phyloP scores from a whole-genome alignment of 495 filamentous ascomycete species.

The Gamarada debralockiae region DNA sequence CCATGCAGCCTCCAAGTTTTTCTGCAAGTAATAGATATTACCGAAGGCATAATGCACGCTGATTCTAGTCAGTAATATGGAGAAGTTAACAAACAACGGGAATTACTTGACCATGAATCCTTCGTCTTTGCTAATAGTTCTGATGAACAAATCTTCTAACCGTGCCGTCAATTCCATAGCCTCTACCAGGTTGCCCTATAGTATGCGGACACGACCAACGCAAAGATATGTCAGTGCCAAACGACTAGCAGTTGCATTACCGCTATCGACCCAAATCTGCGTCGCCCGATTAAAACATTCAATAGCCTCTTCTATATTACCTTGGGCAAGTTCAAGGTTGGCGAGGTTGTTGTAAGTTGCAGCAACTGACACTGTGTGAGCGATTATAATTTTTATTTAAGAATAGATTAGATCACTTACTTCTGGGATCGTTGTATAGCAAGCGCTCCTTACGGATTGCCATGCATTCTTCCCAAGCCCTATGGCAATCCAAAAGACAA shows the following conservation, averaged over 20 bases:
- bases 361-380: conserved; percentile 8
- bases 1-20: background rate
- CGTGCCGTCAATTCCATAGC: background rate
- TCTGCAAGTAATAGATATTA: conserved; percentile 2
- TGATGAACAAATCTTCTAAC: conserved; percentile 1
- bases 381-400: too few relatives aligned
- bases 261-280: background rate
- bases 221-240: conserved; percentile 6
- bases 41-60: conserved; percentile 14
- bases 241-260: background rate
- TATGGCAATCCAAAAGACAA: conserved; percentile 5
- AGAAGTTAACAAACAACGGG: background rate
- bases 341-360: conserved; percentile 13
- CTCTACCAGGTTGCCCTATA: background rate
- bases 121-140: background rate
- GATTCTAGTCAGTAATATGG: background rate
- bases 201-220: background rate
- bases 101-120: conserved; percentile 11
- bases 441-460: conserved; percentile 2
- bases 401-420: background rate
- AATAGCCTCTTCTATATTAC: conserved; percentile 10
- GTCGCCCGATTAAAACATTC: conserved; percentile 7
- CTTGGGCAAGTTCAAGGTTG: conserved; percentile 6
- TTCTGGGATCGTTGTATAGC: background rate
- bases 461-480: conserved; percentile 4